Evolutionary conservation across 2,329 filamentous ascomycete genomes (phyloP).

Genomic region (Arthrinium puccinioides): DNA sequence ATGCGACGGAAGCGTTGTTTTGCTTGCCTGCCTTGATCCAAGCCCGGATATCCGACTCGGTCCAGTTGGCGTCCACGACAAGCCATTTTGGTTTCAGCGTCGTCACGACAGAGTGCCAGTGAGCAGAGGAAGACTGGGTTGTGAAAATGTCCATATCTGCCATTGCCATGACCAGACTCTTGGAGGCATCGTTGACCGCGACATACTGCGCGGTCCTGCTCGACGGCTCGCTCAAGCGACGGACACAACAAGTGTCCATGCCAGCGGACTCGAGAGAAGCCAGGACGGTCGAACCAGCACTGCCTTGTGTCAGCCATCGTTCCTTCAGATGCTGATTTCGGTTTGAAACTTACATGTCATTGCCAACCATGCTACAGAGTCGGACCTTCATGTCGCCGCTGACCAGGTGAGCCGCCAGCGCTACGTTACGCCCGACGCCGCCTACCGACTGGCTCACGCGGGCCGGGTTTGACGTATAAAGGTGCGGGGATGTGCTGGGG

Average conservation of each 20-base stretch:
- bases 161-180: conserved; percentile 86
- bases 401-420: conserved; percentile 68
- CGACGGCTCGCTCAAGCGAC: conserved; percentile 42
- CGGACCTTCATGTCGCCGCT: conserved; percentile 55
- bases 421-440: conserved; percentile 88
- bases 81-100: conserved; percentile 63
- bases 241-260: conserved; percentile 58
- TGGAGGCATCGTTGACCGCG: conserved; percentile 76
- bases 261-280: conserved; percentile 56
- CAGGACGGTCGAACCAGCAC: conserved; percentile 67
- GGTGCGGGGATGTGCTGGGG: conserved; percentile 33
- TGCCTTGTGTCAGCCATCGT: conserved; percentile 20
- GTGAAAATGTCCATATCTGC: conserved; percentile 87
- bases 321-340: background rate
- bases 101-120: conserved; percentile 55
- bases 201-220: conserved; percentile 84
- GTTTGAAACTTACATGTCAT: conserved; percentile 57
- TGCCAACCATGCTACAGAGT: conserved; percentile 73
- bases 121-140: conserved; percentile 39
- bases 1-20: conserved; percentile 56
- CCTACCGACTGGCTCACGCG: conserved; percentile 76
- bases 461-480: conserved; percentile 82
- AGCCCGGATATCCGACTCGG: conserved; percentile 51
- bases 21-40: conserved; percentile 60
- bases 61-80: conserved; percentile 86